Percentiles rank a stretch among this genome's conserved stretches.
phyloP scores from a whole-genome alignment of 768 basidiomycete species.

The Lentinula lateritia region DNA sequence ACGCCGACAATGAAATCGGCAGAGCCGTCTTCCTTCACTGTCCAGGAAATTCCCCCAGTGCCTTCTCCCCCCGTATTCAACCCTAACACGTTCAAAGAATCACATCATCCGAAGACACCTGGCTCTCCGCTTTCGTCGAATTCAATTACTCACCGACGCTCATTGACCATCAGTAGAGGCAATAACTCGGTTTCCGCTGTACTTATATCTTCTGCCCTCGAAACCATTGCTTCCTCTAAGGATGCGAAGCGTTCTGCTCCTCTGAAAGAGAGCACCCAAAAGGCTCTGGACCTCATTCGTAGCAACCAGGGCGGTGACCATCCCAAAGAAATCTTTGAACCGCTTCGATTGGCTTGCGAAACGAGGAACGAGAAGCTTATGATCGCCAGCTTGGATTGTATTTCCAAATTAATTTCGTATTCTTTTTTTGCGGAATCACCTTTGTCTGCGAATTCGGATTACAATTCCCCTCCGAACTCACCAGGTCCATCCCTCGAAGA shows the following conservation, averaged over 20 bases:
- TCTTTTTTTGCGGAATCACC: constrained; percentile 86
- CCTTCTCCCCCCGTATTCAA: constrained; percentile 1
- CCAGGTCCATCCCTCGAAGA: constrained; percentile 42
- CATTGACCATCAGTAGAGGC: constrained; percentile 61
- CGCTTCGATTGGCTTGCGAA: constrained; percentile 94
- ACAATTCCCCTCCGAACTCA: constrained; percentile 76
- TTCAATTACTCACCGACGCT: constrained; percentile 40
- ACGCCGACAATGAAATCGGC: background rate
- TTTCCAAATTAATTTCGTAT: constrained; percentile 95
- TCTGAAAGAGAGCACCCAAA: constrained; percentile 79
- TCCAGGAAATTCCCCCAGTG: background rate
- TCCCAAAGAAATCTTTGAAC: constrained; percentile 90
- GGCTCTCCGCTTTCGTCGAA: constrained; percentile 16
- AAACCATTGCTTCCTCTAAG: constrained; percentile 80
- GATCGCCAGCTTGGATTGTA: constrained; percentile 96
- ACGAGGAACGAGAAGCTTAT: constrained; percentile 89
- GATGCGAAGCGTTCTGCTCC: constrained; percentile 80
- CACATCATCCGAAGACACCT: background rate
- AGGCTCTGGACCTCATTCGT: constrained; percentile 77
- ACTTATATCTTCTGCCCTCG: constrained; percentile 78
- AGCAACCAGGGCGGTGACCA: constrained; percentile 67
- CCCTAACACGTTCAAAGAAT: background rate
- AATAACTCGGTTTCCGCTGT: constrained; percentile 72
- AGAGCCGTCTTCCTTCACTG: background rate
- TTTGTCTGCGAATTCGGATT: constrained; percentile 27